These are phyloP conservation scores for Potentilla sterilis DNA, from an alignment of 306 rosid genomes.

Conservation along the genomic window DNA sequence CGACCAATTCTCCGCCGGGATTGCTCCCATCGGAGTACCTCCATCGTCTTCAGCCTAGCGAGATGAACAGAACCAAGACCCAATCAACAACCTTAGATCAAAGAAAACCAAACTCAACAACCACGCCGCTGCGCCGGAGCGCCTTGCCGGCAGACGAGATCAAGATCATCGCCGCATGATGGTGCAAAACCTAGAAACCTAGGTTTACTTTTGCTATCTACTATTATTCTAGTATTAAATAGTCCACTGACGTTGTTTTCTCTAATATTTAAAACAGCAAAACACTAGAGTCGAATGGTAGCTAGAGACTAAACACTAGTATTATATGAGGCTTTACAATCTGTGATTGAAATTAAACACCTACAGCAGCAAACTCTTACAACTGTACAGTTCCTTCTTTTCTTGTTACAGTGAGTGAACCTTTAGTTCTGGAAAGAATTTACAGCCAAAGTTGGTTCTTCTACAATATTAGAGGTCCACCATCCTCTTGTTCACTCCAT, in stretches of 20 bases:
- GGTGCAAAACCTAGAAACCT: no score
- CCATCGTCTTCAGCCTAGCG: no score
- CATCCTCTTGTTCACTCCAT: slow-evolving; percentile 14
- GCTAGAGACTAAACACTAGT: background rate
- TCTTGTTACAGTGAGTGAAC: background rate
- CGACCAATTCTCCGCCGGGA: no score
- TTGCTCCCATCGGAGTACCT: no score
- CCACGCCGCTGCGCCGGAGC: no score
- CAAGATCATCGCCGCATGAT: no score
- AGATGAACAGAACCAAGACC: no score
- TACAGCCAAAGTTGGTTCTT: background rate
- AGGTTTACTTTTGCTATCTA: no score
- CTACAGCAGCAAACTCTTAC: background rate
- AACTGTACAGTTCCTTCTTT: background rate
- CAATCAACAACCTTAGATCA: no score
- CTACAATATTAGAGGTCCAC: slow-evolving; percentile 19
- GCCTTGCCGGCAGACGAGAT: no score
- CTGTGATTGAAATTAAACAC: background rate
- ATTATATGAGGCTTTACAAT: background rate
- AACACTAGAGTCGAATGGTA: background rate
- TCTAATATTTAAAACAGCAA: background rate
- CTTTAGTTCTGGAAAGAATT: background rate
- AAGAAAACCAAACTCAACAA: no score
- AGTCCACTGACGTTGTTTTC: background rate
- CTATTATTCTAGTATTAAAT: no score